These are phyloP conservation scores for Urtica urens DNA, from an alignment of 306 rosid genomes.

Conservation along the genomic window DNA sequence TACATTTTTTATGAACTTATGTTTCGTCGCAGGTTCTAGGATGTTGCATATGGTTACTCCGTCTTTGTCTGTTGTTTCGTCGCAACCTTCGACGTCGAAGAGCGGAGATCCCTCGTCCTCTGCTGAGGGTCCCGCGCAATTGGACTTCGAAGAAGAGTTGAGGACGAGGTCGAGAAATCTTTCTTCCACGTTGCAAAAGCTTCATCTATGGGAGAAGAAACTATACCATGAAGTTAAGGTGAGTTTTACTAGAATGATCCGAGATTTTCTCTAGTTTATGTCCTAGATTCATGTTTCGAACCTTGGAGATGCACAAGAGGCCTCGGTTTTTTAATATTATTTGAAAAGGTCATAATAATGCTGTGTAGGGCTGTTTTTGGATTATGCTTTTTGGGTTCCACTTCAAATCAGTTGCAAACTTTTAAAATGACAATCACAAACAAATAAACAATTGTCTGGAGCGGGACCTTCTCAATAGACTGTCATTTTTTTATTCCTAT, in stretches of 20 bases:
- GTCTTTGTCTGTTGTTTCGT: constrained; percentile 40
- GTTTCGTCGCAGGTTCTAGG: constrained; percentile 53
- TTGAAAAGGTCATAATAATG: not conserved
- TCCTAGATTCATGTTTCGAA: not conserved
- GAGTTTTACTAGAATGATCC: constrained; percentile 6
- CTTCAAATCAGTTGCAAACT: not conserved
- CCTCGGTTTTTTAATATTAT: not conserved
- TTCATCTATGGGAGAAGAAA: constrained; percentile 95
- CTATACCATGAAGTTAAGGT: constrained; percentile 88
- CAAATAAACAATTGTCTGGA: not conserved
- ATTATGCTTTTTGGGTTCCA: constrained; percentile 1
- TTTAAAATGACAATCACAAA: not conserved
- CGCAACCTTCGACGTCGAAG: constrained; percentile 61
- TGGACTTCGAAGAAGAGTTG: constrained; percentile 37
- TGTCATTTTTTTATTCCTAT: not conserved
- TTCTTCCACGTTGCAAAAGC: constrained; percentile 74
- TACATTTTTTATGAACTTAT: constrained; percentile 10
- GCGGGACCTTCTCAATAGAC: not conserved
- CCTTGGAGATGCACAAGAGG: not conserved
- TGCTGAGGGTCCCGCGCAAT: constrained; percentile 22
- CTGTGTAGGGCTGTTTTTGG: constrained; percentile 1
- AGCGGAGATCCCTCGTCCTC: constrained; percentile 33
- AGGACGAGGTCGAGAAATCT: constrained; percentile 45
- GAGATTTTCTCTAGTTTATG: not conserved
- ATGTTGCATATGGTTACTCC: constrained; percentile 55